Evolutionary conservation across 805 yeast genomes (phyloP), one percentile per base, ranked within the genome.

Genomic region (Sugiyamaella americana): DNA sequence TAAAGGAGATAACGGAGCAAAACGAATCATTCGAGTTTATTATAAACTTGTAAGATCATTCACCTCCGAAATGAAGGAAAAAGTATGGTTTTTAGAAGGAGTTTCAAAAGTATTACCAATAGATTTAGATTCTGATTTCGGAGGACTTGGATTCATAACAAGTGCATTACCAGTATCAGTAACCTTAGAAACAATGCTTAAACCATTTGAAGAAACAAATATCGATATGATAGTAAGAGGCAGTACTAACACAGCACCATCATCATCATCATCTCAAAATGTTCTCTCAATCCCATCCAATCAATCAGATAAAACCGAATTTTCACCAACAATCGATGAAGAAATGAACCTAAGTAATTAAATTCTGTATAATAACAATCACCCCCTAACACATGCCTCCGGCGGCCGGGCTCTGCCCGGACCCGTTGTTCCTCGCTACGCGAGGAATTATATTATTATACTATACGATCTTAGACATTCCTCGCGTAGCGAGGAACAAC

Each of bases 1-100:
- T 79, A 76, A 82, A 8, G 94, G 96, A 40, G 97, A 91, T 64
- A 65, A 82, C 29, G 77, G 82, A 42, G 95, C 97, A 2, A 87
- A 87, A 87, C 72, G 95, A 55, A 87, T 91, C 52, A 86, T 91
- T 86, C 72, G 94, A 55, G 82, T 85, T 46, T 89, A 89, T 69
- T 89, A 89, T 67, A 80, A 84, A 47, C 67, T 89, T 48, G 73
- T 89, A 41, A 71, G 95, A 54, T 80, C 83, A 13, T 89, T 84
- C 63, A 86, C 95, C 0, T 78, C 82, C 30, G 94, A 86, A 58
- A 83, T 85, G 84, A 85, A 84, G 62, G 93, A 88, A 58, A 78
- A 78, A 56, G 94, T 89, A 16, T 89, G 97, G 97, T 45, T 89
- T 56, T 70, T 89, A 52, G 95, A 89, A 64, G 97, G 97, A 3